Evolutionary conservation across 495 filamentous ascomycete genomes (phyloP), one percentile per base, ranked within the genome.

Genomic region (Immersiella caudata): DNA sequence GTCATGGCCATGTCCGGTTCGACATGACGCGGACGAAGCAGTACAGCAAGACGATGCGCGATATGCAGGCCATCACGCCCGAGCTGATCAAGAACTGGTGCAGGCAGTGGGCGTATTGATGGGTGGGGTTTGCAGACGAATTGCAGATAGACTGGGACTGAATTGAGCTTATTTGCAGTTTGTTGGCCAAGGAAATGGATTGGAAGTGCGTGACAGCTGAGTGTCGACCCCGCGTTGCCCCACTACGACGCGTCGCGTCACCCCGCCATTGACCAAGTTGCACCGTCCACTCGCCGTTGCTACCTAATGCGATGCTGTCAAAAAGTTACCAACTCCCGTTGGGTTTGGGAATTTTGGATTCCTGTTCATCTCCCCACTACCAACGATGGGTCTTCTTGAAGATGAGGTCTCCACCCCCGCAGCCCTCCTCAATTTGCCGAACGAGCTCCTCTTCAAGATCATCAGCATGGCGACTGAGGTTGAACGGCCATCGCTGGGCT

Each of bases 11-110:
- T 56, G 55, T 82, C 61, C 35, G 68, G 16, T 75, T 81, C 68
- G 74, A 75, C 16, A 72, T 71, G 68, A 46, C 54, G 21, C 46
- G 69, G 25, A 83, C 79, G 0, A 71, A 63, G 26, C 60, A 66
- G 26, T 72, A 72, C 20, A 79, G 77, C 57, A 64, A 70, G 54
- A 79, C 81, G 2, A 78, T 85, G 74, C 68, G 66, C 25, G 60
- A 72, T 9, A 73, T 79, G 62, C 66, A 74, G 16, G 65, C 79
- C 0, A 74, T 86, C 12, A 81, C 76, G 9, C 68, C 66, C 1
- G 75, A 76, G 16, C 67, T 84, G 74, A 83, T 86, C 79, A 71
- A 68, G 55, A 75, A 78, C 35, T 87, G 85, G 84, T 78, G 85
- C 61, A 66, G 70, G 57, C 83, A 86, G 66, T 86, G 82, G 84